Conservation (phyloP, 148 eudicot genomes). For the Silene uniflora region DNA sequence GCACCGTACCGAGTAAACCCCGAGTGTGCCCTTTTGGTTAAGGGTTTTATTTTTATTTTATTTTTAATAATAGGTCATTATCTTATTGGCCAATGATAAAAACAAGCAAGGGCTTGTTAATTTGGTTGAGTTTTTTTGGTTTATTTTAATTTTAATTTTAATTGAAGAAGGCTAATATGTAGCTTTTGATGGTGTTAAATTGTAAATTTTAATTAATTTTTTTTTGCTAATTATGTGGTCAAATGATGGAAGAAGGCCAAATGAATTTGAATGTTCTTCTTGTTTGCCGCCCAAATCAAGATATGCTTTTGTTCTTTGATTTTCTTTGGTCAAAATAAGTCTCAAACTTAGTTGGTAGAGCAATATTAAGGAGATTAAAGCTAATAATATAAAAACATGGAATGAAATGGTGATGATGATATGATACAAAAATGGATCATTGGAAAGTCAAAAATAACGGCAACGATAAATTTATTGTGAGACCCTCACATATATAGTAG, state of each 20-base stretch:
- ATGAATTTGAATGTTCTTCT: slow-evolving; percentile 18
- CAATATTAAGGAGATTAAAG: slow-evolving; percentile 7
- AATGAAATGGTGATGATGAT: not conserved
- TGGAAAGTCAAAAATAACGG: too few species aligned
- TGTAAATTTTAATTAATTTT: not conserved
- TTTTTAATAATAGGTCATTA: not conserved
- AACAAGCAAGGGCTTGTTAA: slow-evolving; percentile 5
- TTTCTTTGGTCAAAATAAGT: not conserved
- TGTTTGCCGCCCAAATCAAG: slow-evolving; percentile 9
- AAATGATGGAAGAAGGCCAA: slow-evolving; percentile 30
- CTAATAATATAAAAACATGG: not conserved
- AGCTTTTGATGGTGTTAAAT: slow-evolving; percentile 3
- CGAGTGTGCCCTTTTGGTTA: not conserved
- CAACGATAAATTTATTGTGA: too few species aligned
- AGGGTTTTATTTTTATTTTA: not conserved
- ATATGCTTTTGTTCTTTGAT: slow-evolving; percentile 19
- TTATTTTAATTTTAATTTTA: not conserved
- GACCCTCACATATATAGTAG: too few species aligned
- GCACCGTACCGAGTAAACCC: too few species aligned
- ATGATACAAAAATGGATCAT: too few species aligned
- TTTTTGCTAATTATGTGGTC: slow-evolving; percentile 18
- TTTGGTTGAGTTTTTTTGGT: not conserved
- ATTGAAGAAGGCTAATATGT: not conserved
- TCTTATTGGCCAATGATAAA: not conserved
- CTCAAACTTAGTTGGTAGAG: too few species aligned